Evolutionary conservation across 306 rosid genomes (phyloP), one percentile per base, ranked within the genome.

Genomic region (Sphenostylis stenocarpa): DNA sequence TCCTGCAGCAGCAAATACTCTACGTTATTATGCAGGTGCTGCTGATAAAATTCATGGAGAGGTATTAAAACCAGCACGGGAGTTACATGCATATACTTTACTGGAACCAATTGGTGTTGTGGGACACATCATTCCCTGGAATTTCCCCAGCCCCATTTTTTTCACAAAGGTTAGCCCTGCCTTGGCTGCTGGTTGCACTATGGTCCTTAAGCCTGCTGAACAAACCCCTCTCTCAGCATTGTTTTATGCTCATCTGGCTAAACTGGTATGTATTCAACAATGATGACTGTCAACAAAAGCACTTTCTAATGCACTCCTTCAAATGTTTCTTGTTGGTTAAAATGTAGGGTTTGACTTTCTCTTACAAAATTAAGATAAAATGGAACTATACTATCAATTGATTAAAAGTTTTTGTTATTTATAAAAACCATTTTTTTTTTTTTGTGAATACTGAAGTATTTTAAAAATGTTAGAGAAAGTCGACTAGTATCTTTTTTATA

Each of bases 91-190:
- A 3, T 90, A 90, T 67, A 93, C 97, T 4, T 72, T 93, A 45
- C 23, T 79, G 0, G 97, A 93, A 56, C 96, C 97, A 2, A 80
- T 90, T n/a, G 97, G 97, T 5, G 94, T 93, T 20, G 91, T 89
- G 8, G 97, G 91, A 24, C 94, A 82, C 73, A 90, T 93, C n/a
- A 79, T 93, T 49, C 97, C 97, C 0, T 93, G 97, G 97, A 93
- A 93, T 55, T 87, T 89, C 48, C 97, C 97, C 0, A 80, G 73
- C 23, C 6, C 28, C 72, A 48, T 90, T 85, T 80, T 90, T 38
- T 62, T 84, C 13, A 1, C 45, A 8, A 93, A 93, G 89, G 90
- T 70, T 6, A 33, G 77, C 80, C 97, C 97, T 7, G 29, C 96
- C 77, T 82, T 93, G 39, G 97, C 97, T 4, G 91, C 90, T 2